A percentile compares a stretch with the other conserved stretches of the same genome.
These are phyloP conservation scores for Exserohilum turcica DNA, from an alignment of 2,329 filamentous ascomycete species.

Conservation along the genomic window DNA sequence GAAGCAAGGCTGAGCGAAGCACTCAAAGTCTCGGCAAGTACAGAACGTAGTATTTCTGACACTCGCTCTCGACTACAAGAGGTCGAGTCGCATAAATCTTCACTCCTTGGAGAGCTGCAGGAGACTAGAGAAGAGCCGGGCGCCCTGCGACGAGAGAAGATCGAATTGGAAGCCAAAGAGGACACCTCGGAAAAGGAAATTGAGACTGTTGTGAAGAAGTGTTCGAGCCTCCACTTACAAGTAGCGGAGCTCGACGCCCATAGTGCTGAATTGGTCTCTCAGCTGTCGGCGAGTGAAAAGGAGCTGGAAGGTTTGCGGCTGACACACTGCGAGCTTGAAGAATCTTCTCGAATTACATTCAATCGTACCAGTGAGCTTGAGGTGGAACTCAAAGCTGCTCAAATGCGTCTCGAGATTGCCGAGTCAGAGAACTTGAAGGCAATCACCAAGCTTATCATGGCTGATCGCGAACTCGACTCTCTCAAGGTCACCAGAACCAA, in stretches of 20 bases:
- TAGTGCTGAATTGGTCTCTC: slow-evolving; percentile 23
- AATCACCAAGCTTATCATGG: slow-evolving; percentile 21
- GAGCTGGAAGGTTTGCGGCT: slow-evolving; percentile 21
- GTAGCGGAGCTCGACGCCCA: slow-evolving; percentile 24
- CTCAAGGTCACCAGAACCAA: slow-evolving; percentile 35
- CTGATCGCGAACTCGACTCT: slow-evolving; percentile 34
- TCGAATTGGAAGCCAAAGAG: slow-evolving; percentile 17
- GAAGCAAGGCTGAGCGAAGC: slow-evolving; percentile 17
- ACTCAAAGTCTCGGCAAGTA: not conserved
- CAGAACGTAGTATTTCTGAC: slow-evolving; percentile 16
- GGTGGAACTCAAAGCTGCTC: slow-evolving; percentile 22
- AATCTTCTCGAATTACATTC: slow-evolving; percentile 10
- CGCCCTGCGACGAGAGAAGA: slow-evolving; percentile 18
- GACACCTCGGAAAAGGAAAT: slow-evolving; percentile 10
- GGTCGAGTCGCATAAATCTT: slow-evolving; percentile 13
- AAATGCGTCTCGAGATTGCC: slow-evolving; percentile 30
- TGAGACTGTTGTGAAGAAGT: slow-evolving; percentile 21
- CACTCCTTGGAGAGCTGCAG: slow-evolving; percentile 5
- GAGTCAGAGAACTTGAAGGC: slow-evolving; percentile 31
- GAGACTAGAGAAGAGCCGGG: slow-evolving; percentile 14
- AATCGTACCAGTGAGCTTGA: slow-evolving; percentile 22
- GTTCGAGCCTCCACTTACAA: slow-evolving; percentile 20
- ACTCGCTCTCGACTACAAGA: slow-evolving; percentile 15
- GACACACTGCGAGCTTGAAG: slow-evolving; percentile 15
- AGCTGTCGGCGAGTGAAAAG: slow-evolving; percentile 18